These are phyloP conservation scores for Hypholoma sublateritium DNA, from an alignment of 768 basidiomycete genomes.

Conservation along the genomic window DNA sequence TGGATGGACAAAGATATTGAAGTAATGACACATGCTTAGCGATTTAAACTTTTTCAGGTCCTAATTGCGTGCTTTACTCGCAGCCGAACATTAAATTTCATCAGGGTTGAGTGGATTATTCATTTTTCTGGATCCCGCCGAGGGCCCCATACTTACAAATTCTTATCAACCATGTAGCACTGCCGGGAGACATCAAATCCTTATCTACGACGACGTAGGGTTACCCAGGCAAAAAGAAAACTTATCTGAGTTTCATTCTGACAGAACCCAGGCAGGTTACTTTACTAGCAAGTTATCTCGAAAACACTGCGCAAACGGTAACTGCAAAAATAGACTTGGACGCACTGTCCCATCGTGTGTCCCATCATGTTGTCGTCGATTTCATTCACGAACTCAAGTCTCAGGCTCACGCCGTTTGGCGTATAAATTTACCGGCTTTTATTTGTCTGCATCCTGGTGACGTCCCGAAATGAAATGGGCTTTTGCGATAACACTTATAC, in stretches of 20 bases:
- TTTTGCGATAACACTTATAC: neutral
- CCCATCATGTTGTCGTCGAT: conserved; percentile 4
- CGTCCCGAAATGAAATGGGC: neutral
- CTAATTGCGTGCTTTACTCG: too few relatives aligned
- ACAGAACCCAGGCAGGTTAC: neutral
- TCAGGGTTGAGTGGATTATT: too few relatives aligned
- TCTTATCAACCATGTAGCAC: too few relatives aligned
- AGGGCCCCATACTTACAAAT: too few relatives aligned
- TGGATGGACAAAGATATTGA: neutral
- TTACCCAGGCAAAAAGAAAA: neutral
- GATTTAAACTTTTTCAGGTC: too few relatives aligned
- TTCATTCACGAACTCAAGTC: neutral
- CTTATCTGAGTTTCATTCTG: neutral
- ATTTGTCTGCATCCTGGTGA: neutral
- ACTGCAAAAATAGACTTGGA: conserved; percentile 1
- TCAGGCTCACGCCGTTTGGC: neutral
- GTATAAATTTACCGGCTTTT: neutral
- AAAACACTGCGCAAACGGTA: neutral
- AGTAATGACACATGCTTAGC: too few relatives aligned
- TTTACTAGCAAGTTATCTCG: neutral
- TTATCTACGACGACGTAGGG: too few relatives aligned
- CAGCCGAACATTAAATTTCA: too few relatives aligned
- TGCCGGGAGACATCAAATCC: too few relatives aligned
- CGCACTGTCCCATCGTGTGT: neutral
- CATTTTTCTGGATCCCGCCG: too few relatives aligned